These are phyloP conservation scores for Cladobotryum mycophilum DNA, from an alignment of 2,329 filamentous ascomycete species.

Conservation along the genomic window DNA sequence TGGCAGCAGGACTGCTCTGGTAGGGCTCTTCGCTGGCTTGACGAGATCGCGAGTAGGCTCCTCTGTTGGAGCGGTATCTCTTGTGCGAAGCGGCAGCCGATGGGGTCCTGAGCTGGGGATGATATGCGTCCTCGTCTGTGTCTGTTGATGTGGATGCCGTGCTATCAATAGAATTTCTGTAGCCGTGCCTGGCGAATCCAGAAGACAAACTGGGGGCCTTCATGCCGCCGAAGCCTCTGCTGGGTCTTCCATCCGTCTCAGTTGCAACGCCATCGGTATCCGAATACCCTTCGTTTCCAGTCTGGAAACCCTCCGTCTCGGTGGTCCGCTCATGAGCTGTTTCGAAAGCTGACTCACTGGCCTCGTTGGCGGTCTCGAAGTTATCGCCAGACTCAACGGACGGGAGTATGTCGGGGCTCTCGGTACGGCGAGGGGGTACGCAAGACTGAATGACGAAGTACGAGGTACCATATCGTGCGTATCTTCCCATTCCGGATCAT, in stretches of 20 bases:
- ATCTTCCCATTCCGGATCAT: constrained; percentile 90
- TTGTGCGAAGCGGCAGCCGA: constrained; percentile 53
- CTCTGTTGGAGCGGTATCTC: constrained; percentile 66
- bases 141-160: constrained; percentile 82
- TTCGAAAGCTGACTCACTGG: constrained; percentile 58
- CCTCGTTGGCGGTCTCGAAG: constrained; percentile 79
- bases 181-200: constrained; percentile 34
- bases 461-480: constrained; percentile 38
- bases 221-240: constrained; percentile 37
- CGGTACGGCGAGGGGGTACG: not conserved
- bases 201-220: constrained; percentile 37
- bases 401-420: not conserved
- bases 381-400: constrained; percentile 54
- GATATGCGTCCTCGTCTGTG: constrained; percentile 57
- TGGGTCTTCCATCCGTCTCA: constrained; percentile 67
- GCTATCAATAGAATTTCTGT: constrained; percentile 69
- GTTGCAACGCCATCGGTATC: constrained; percentile 82
- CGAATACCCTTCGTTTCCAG: constrained; percentile 71
- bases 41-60: constrained; percentile 52
- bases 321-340: constrained; percentile 73
- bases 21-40: constrained; percentile 55
- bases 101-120: constrained; percentile 53
- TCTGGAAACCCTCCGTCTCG: constrained; percentile 93
- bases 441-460: constrained; percentile 14
- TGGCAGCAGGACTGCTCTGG: constrained; percentile 55